Evolutionary conservation across 1,139 yeast species (phyloP), one percentile per base, ranked within the genome.

Genomic region (Geotrichum reessii): DNA sequence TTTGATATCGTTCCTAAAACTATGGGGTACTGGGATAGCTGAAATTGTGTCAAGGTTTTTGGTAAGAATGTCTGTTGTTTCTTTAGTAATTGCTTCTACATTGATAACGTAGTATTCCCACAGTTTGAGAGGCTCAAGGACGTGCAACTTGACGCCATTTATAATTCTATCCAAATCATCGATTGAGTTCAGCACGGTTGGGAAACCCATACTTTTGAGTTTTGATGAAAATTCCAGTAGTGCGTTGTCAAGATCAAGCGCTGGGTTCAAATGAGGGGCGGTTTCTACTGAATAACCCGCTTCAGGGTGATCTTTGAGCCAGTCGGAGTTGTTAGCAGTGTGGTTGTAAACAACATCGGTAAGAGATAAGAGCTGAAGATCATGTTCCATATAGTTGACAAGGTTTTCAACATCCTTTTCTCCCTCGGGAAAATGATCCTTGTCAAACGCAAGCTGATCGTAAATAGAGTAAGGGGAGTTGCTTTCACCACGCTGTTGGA

Each of bases 301-400:
- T 44, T 92, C 97, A 0, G 98, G 98, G 65, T 87, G 91, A 3
- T 85, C 86, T 57, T 81, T 75, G 47, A 93, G 73, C 99, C 99
- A 93, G 0, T 69, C 74, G 0, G 98, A 90, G 71, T 93, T 89
- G 69, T 88, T 80, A 1, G 98, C 97, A 0, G 98, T 93, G 69
- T 93, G 99, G 71, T 93, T 93, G 79, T 91, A 85, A 1, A 93
- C 98, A 51, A 93, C 86, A 73, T 93, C 99, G 0, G 97, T 90
- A 73, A 93, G 76, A 0, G 96, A 80, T 56, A 93, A 76, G 62
- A 92, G 78, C 2, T 81, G 81, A 65, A 86, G 78, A 42, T 85
- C 76, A 27, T 74, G 67, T 66, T 85, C 83, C 68, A 87, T 74
- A 52, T 75, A 75, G 24, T 74, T 63, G 6, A 82, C 79, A 69